These are phyloP conservation scores for Coemansia sp. DNA, from an alignment of 371 early-diverging fungal genomes.

Conservation along the genomic window DNA sequence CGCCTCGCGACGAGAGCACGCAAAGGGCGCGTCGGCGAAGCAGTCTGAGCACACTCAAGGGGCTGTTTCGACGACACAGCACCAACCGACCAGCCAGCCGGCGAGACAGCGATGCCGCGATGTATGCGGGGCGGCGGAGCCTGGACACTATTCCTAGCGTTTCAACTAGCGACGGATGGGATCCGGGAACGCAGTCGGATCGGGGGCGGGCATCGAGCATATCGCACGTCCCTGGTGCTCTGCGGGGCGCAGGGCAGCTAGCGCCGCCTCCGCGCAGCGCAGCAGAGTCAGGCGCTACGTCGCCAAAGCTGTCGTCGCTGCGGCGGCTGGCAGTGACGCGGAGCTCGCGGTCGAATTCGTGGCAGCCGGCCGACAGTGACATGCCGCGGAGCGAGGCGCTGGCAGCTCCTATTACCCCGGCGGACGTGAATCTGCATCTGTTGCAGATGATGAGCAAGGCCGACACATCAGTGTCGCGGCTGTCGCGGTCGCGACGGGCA, in stretches of 20 bases:
- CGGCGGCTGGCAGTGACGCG: constrained; percentile 26
- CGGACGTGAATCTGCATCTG: constrained; percentile 12
- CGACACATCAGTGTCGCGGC: not conserved
- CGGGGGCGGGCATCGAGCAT: constrained; percentile 34
- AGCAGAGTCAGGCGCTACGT: not conserved
- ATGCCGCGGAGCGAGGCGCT: not conserved
- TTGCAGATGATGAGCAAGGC: not conserved
- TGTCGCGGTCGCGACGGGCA: constrained; percentile 16
- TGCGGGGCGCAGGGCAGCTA: not conserved
- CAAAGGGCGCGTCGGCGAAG: constrained; percentile 27
- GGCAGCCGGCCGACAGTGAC: constrained; percentile 14
- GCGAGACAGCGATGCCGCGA: not conserved
- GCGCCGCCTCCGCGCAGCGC: constrained; percentile 5
- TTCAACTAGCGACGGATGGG: constrained; percentile 3
- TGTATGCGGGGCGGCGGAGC: not conserved
- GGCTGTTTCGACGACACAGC: constrained; percentile 32
- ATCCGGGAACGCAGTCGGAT: not conserved
- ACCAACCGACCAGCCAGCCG: not conserved
- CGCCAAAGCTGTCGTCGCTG: constrained; percentile 18
- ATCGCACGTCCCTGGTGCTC: constrained; percentile 9
- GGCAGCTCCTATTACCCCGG: not conserved
- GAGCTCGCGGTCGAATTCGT: constrained; percentile 21
- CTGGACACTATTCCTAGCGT: constrained; percentile 12
- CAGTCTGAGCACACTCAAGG: constrained; percentile 29
- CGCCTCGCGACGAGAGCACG: no score